Conservation (phyloP, 2,329 filamentous ascomycete species). For the Didymella exigua region DNA sequence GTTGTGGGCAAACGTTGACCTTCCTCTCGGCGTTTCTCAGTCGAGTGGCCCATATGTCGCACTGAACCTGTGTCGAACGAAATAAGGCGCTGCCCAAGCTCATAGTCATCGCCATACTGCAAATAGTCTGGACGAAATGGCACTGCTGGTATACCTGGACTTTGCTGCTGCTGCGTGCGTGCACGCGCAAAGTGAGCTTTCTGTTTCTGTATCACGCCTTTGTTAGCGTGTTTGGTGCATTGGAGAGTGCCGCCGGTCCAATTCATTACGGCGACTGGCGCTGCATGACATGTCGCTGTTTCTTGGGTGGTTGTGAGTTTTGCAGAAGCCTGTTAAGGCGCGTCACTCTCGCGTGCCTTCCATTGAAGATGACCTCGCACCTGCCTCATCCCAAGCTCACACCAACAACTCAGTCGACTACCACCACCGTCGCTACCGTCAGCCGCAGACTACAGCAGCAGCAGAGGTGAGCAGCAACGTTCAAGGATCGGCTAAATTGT, state of each 20-base stretch:
- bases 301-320: neutral
- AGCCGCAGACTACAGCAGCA: neutral
- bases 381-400: neutral
- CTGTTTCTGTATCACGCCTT: slow-evolving; percentile 49
- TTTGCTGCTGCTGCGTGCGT: slow-evolving; percentile 41
- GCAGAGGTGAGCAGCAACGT: neutral
- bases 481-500: neutral
- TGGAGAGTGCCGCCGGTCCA: slow-evolving; percentile 56
- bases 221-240: slow-evolving; percentile 46
- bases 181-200: slow-evolving; percentile 55
- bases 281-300: neutral
- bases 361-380: neutral
- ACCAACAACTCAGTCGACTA: neutral
- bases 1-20: neutral
- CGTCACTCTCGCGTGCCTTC: slow-evolving; percentile 13
- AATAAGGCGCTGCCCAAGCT: slow-evolving; percentile 11
- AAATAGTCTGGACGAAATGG: slow-evolving; percentile 37
- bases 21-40: slow-evolving; percentile 1
- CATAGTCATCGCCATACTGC: slow-evolving; percentile 14
- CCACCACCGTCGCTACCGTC: neutral
- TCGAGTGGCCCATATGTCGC: slow-evolving; percentile 16
- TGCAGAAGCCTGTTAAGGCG: neutral
- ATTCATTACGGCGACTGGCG: slow-evolving; percentile 47
- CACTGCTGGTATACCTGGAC: slow-evolving; percentile 10
- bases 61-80: slow-evolving; percentile 16